These are phyloP conservation scores for Fusarium tricinctum DNA, from an alignment of 2,329 filamentous ascomycete genomes.

Conservation along the genomic window DNA sequence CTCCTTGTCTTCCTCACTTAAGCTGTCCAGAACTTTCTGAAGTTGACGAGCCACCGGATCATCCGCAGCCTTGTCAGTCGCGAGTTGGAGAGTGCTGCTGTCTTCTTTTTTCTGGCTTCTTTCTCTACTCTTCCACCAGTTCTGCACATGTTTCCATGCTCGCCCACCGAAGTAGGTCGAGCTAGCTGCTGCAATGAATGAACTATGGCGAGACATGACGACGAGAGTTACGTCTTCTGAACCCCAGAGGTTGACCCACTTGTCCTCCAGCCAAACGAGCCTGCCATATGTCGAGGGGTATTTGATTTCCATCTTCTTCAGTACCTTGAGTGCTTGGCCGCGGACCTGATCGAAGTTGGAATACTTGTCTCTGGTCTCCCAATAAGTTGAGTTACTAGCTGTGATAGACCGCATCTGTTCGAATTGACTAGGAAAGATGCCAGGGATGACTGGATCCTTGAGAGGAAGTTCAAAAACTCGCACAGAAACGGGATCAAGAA, in stretches of 20 bases:
- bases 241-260: not conserved
- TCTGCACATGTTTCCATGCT: fast-evolving
- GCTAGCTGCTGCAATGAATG: not conserved
- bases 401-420: slow-evolving; percentile 11
- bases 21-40: not conserved
- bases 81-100: fast-evolving
- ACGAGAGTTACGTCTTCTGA: not conserved
- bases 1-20: not conserved
- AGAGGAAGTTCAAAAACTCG: slow-evolving; percentile 7
- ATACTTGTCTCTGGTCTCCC: not conserved
- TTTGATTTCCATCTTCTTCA: not conserved
- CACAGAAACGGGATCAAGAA: slow-evolving; percentile 2
- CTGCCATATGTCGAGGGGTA: not conserved
- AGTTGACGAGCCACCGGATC: not conserved
- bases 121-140: not conserved
- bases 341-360: not conserved
- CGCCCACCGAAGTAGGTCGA: not conserved
- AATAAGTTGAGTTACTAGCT: not conserved
- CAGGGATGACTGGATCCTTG: not conserved
- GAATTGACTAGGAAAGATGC: not conserved
- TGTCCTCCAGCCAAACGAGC: not conserved
- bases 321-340: not conserved
- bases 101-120: not conserved
- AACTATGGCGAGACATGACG: not conserved
- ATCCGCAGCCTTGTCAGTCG: not conserved